phyloP scores from a whole-genome alignment of 164 flowering plant genomes.

The Magnolia sinica region DNA sequence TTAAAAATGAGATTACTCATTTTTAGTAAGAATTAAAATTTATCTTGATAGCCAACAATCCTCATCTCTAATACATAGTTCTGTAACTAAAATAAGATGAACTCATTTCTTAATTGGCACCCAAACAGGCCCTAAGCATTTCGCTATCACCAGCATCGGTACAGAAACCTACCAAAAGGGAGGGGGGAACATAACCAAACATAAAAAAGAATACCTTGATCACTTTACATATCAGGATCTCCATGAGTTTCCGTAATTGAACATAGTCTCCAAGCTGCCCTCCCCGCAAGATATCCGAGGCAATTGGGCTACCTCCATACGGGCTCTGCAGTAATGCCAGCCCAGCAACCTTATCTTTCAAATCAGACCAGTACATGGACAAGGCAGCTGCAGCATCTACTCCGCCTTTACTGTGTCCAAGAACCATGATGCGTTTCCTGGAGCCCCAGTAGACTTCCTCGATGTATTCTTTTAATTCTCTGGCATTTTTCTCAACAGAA shows the following conservation, averaged over 20 bases:
- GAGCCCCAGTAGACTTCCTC: constrained; percentile 96
- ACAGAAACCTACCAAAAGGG: background rate
- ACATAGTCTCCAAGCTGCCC: constrained; percentile 97
- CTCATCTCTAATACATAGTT: no score
- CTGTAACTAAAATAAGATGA: no score
- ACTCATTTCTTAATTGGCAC: no score
- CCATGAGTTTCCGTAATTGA: constrained; percentile 71
- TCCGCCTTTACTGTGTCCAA: constrained; percentile 99
- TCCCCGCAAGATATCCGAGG: constrained; percentile 85
- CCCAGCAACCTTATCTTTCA: constrained; percentile 95
- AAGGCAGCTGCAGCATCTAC: constrained; percentile 94
- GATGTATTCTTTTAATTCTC: constrained; percentile 80
- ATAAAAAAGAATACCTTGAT: constrained; percentile 54
- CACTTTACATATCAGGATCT: constrained; percentile 79
- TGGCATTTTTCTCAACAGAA: constrained; percentile 91
- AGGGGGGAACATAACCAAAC: background rate
- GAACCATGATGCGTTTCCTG: constrained; percentile 74
- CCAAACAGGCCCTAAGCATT: background rate
- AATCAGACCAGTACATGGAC: constrained; percentile 85
- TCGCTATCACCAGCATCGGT: background rate
- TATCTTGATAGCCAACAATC: no score
- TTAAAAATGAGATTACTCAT: no score
- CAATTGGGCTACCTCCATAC: constrained; percentile 93
- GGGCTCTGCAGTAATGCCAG: constrained; percentile 93
- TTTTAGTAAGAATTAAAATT: no score